These are phyloP conservation scores for Anisogramma anomala DNA, from an alignment of 2,329 filamentous ascomycete species.

Conservation along the genomic window DNA sequence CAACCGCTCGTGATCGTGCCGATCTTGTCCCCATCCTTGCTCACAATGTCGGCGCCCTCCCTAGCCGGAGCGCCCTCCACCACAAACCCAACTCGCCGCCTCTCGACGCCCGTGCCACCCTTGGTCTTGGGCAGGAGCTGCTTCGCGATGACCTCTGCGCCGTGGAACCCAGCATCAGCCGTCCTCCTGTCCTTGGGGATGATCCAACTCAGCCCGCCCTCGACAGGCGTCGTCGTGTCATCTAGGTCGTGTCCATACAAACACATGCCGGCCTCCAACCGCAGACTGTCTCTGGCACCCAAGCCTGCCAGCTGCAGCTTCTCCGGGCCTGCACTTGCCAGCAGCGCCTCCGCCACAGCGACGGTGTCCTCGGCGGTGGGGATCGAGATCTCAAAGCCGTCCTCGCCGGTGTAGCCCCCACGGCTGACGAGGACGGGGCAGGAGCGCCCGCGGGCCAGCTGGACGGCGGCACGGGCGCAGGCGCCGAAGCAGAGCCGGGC, in stretches of 20 bases:
- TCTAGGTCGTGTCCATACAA: constrained; percentile 98
- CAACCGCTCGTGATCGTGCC: constrained; percentile 81
- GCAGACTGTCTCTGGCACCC: constrained; percentile 80
- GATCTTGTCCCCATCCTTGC: constrained; percentile 51
- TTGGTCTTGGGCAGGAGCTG: constrained; percentile 66
- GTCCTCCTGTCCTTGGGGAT: constrained; percentile 67
- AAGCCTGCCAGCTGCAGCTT: constrained; percentile 71
- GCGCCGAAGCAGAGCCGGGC: constrained; percentile 72
- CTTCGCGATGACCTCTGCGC: constrained; percentile 61
- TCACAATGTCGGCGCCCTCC: constrained; percentile 73
- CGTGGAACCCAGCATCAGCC: constrained; percentile 64
- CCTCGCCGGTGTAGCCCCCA: constrained; percentile 93
- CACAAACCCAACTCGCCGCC: constrained; percentile 69
- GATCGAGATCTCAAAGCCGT: constrained; percentile 94
- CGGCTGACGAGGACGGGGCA: constrained; percentile 63
- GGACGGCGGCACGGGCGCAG: constrained; percentile 54
- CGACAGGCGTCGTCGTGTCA: constrained; percentile 54
- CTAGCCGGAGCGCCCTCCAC: constrained; percentile 80
- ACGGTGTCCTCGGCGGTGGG: constrained; percentile 49
- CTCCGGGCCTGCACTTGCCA: constrained; percentile 49
- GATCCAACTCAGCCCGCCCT: constrained; percentile 59
- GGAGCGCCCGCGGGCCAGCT: constrained; percentile 37
- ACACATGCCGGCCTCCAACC: constrained; percentile 96
- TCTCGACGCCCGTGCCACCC: constrained; percentile 55
- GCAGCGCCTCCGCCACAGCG: constrained; percentile 56